Percentiles rank a stretch among this genome's conserved stretches.
These are phyloP conservation scores for Ascochyta koolunga DNA, from an alignment of 2,329 filamentous ascomycete genomes.

Conservation along the genomic window DNA sequence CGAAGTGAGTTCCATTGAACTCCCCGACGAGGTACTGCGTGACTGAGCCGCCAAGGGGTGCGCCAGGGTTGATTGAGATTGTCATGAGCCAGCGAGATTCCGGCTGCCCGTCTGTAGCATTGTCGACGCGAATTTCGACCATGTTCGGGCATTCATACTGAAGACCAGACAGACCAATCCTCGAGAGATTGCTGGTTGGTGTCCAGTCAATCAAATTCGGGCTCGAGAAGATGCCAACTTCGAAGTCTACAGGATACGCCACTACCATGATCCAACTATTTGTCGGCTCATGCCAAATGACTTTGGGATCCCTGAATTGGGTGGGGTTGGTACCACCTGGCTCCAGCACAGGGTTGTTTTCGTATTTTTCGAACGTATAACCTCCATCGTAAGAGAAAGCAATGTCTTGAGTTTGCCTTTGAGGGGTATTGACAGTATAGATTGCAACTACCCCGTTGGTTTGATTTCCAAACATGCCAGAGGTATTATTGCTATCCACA, in stretches of 20 bases:
- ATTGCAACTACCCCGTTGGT: slow-evolving; percentile 68
- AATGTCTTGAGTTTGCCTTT: slow-evolving; percentile 62
- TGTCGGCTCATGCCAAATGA: slow-evolving; percentile 48
- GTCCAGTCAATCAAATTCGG: slow-evolving; percentile 65
- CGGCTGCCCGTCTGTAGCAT: slow-evolving; percentile 41
- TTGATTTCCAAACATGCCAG: slow-evolving; percentile 67
- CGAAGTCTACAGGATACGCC: slow-evolving; percentile 61
- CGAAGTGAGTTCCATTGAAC: slow-evolving; percentile 70
- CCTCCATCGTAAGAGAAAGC: slow-evolving; percentile 68
- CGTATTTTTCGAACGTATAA: slow-evolving; percentile 66
- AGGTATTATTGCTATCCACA: slow-evolving; percentile 68
- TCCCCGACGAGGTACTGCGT: slow-evolving; percentile 63
- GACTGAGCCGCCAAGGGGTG: slow-evolving; percentile 62
- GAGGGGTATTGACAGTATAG: slow-evolving; percentile 56
- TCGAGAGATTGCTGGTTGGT: slow-evolving; percentile 63
- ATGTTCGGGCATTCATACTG: slow-evolving; percentile 71
- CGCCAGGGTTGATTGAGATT: slow-evolving; percentile 64
- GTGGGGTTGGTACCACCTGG: slow-evolving; percentile 51
- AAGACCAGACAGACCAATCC: slow-evolving; percentile 56
- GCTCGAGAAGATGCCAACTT: slow-evolving; percentile 67
- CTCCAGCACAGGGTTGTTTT: slow-evolving; percentile 65
- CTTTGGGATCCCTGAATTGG: slow-evolving; percentile 71
- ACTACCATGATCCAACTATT: slow-evolving; percentile 54
- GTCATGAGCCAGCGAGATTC: slow-evolving; percentile 54
- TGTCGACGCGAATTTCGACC: slow-evolving; percentile 59